Conservation (phyloP, 371 early-diverging fungal species). For the Mortierella sp. region DNA sequence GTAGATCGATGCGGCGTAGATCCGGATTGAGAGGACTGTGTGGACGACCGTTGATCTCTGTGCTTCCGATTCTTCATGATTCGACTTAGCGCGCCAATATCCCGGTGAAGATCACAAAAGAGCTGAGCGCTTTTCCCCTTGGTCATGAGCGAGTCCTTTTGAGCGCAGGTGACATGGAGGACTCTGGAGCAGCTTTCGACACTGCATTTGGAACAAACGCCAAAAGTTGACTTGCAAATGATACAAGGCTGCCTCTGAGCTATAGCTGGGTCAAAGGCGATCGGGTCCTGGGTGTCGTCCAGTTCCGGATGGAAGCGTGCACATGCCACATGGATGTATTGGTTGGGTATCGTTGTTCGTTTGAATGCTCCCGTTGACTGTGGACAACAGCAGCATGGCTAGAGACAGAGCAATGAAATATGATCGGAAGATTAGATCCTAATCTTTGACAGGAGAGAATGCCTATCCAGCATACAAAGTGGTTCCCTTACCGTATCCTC, state of each 20-base stretch:
- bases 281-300: conserved; percentile 26
- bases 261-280: conserved; percentile 24
- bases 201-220: conserved; percentile 32
- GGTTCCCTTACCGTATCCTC: conserved; percentile 52
- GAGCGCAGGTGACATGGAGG: conserved; percentile 51
- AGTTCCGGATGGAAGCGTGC: conserved; percentile 48
- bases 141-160: conserved; percentile 21
- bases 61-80: conserved; percentile 20
- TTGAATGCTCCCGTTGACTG: conserved; percentile 61
- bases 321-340: conserved; percentile 70
- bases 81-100: conserved; percentile 20
- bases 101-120: conserved; percentile 35
- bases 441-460: not conserved
- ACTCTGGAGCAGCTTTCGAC: conserved; percentile 21
- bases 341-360: conserved; percentile 58
- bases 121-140: conserved; percentile 24
- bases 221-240: conserved; percentile 36
- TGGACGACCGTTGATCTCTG: not conserved
- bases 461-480: too few species aligned
- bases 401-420: not conserved
- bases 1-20: conserved; percentile 50
- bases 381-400: conserved; percentile 66
- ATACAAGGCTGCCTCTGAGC: conserved; percentile 21
- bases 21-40: conserved; percentile 10
- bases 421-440: not conserved